A percentile compares a stretch with the other conserved stretches of the same genome.
Evolutionary conservation across 768 basidiomycete genomes (phyloP).

Genomic region (Fistulinella prunicolor): DNA sequence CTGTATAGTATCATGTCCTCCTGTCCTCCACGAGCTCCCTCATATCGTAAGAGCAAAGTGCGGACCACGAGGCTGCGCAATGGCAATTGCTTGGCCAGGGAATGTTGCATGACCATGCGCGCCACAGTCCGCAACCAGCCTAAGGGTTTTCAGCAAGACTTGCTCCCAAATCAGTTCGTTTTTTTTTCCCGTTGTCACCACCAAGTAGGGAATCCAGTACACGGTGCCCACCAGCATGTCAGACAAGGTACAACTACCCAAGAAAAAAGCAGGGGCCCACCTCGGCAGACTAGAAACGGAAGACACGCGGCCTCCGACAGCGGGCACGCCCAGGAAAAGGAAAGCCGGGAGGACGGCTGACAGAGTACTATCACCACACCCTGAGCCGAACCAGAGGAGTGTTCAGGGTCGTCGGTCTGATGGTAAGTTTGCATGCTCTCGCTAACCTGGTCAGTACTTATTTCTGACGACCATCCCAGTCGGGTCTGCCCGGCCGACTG

Average conservation of each 20-base stretch:
- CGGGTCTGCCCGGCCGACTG: conserved; percentile 16
- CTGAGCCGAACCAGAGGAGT: conserved; percentile 16
- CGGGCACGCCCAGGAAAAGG: conserved; percentile 26
- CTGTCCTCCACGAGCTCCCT: no score
- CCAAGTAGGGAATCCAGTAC: conserved; percentile 9
- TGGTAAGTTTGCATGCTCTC: conserved; percentile 16
- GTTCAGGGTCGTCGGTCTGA: conserved; percentile 29
- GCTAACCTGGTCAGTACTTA: neutral
- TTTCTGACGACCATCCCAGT: conserved; percentile 19
- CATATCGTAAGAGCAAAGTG: no score
- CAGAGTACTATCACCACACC: conserved; percentile 13
- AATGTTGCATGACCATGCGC: no score
- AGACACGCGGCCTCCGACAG: conserved; percentile 6
- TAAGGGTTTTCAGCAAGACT: conserved; percentile 14
- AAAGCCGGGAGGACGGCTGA: conserved; percentile 19
- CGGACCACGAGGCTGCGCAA: no score
- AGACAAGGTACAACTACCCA: conserved; percentile 22
- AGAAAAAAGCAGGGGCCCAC: conserved; percentile 23
- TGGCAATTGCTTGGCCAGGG: no score
- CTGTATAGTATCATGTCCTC: no score
- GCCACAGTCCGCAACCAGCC: conserved; percentile 18
- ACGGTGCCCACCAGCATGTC: conserved; percentile 22
- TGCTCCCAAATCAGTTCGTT: conserved; percentile 28
- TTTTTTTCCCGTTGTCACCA: conserved; percentile 14
- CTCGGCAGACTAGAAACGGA: conserved; percentile 13